These are phyloP conservation scores for Ustilago bromivora DNA, from an alignment of 1,284 basidiomycete genomes.

Conservation along the genomic window DNA sequence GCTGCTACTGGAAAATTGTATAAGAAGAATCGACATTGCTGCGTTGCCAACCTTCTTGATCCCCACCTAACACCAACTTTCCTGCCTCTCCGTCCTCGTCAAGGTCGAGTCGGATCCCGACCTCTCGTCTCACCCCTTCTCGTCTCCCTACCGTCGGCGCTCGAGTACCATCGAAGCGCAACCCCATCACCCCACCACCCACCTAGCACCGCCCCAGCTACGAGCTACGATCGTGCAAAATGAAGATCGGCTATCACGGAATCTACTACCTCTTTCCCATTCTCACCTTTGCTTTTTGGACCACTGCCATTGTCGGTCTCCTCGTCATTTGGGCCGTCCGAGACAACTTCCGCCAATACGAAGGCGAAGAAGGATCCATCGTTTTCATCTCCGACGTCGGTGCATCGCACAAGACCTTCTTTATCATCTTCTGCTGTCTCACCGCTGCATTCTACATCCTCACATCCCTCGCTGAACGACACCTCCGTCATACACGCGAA, in stretches of 20 bases:
- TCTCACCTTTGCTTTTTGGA: slow-evolving; percentile 53
- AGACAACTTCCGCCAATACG: slow-evolving; percentile 70
- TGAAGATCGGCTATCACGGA: slow-evolving; percentile 50
- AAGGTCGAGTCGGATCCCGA: slow-evolving; percentile 1
- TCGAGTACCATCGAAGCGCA: neutral
- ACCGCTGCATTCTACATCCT: slow-evolving; percentile 67
- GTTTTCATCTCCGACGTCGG: slow-evolving; percentile 73
- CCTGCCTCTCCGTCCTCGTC: neutral
- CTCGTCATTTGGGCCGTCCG: slow-evolving; percentile 69
- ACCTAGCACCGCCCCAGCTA: neutral
- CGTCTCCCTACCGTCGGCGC: neutral
- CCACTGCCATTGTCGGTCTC: slow-evolving; percentile 62
- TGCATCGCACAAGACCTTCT: slow-evolving; percentile 67
- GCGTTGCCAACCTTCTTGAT: neutral
- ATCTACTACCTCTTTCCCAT: slow-evolving; percentile 53
- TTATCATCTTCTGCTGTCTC: slow-evolving; percentile 58
- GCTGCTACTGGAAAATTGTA: neutral
- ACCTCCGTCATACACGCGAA: slow-evolving; percentile 72
- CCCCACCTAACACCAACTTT: neutral
- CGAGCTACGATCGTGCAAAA: slow-evolving; percentile 3
- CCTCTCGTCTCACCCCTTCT: neutral
- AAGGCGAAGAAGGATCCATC: slow-evolving; percentile 68
- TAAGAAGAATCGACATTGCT: slow-evolving; percentile 5
- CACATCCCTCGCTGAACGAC: slow-evolving; percentile 72
- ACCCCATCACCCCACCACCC: neutral